These are phyloP conservation scores for Phytophthora litchii DNA, from an alignment of 352 stramenopile genomes.

Conservation along the genomic window DNA sequence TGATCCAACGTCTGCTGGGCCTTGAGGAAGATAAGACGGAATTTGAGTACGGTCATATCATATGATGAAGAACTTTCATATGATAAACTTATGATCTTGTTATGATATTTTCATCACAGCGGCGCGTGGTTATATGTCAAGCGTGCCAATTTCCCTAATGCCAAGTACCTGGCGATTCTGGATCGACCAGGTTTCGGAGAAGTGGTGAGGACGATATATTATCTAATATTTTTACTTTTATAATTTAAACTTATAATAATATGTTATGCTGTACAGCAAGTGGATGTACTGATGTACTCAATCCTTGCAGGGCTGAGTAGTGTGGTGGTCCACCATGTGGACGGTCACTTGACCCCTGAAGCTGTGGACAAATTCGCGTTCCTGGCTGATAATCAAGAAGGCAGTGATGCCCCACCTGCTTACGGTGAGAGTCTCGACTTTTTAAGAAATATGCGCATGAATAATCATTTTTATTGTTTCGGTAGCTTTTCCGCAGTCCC, in stretches of 20 bases:
- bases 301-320: slow-evolving; percentile 75
- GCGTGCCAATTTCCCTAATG: slow-evolving; percentile 59
- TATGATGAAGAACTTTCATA: slow-evolving; percentile 1
- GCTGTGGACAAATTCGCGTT: slow-evolving; percentile 68
- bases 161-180: slow-evolving; percentile 77
- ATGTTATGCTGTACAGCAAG: slow-evolving; percentile 33
- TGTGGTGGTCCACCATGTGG: slow-evolving; percentile 73
- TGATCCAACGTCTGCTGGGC: slow-evolving; percentile 48
- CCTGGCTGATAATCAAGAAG: slow-evolving; percentile 38
- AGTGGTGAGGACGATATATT: slow-evolving; percentile 25
- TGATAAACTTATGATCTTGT: not conserved
- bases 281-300: slow-evolving; percentile 68
- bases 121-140: slow-evolving; percentile 81
- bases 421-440: slow-evolving; percentile 32
- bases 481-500: slow-evolving; percentile 71
- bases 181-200: slow-evolving; percentile 58
- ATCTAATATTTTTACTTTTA: not conserved
- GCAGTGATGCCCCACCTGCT: slow-evolving; percentile 27
- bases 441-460: not conserved
- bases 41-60: slow-evolving; percentile 17
- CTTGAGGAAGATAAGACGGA: slow-evolving; percentile 17
- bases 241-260: not conserved
- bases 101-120: slow-evolving; percentile 14
- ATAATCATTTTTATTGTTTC: not conserved
- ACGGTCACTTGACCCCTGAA: slow-evolving; percentile 55